Conservation (phyloP, 225 moss, liverwort and hornwort species). For the Antitrichia curtipendula region DNA sequence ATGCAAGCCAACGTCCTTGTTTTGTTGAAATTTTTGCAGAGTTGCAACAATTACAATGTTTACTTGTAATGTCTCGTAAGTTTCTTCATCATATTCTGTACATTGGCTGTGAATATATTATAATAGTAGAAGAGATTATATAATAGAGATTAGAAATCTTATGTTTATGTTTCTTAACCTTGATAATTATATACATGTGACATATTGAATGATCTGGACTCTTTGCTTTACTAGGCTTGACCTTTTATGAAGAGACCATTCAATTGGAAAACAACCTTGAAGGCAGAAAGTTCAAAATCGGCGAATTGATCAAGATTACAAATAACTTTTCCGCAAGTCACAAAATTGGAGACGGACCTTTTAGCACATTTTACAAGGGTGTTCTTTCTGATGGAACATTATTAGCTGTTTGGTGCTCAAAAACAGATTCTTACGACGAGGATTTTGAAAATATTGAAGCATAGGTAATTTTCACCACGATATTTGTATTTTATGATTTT, state of each 20-base stretch:
- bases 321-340: neutral
- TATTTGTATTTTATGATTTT: neutral
- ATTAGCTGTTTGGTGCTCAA: neutral
- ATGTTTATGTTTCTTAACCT: neutral
- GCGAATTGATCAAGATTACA: neutral
- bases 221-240: neutral
- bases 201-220: neutral
- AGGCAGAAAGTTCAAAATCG: neutral
- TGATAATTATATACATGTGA: neutral
- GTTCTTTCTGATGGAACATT: neutral
- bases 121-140: neutral
- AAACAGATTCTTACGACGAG: fast-evolving
- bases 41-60: neutral
- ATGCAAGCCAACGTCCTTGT: neutral
- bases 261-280: fast-evolving
- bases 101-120: neutral
- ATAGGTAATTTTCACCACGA: neutral
- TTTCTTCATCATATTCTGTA: neutral
- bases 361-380: neutral
- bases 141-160: neutral
- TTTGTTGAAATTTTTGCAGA: neutral
- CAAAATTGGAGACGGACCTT: neutral
- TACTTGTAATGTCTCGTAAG: neutral
- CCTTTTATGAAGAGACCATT: neutral
- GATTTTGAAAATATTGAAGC: neutral